These are phyloP conservation scores for Jacaranda mimosifolia DNA, from an alignment of 257 asterid genomes.

Conservation along the genomic window DNA sequence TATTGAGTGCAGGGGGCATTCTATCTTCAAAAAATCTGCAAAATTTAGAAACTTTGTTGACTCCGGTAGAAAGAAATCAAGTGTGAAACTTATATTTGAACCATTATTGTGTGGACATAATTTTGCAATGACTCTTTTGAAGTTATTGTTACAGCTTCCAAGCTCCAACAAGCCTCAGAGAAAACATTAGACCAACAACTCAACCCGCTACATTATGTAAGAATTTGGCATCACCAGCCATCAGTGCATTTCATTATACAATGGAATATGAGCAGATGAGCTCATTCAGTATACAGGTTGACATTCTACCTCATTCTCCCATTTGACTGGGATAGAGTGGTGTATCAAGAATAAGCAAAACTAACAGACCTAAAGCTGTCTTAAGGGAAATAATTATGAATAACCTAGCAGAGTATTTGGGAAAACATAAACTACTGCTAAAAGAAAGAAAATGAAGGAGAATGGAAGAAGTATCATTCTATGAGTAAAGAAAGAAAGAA, in stretches of 20 bases:
- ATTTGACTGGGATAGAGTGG: conserved; percentile 4
- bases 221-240: background rate
- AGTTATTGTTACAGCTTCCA: too few species aligned
- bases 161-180: background rate
- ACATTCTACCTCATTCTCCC: conserved; percentile 11
- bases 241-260: conserved; percentile 17
- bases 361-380: background rate
- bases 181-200: background rate
- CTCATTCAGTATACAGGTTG: conserved; percentile 6
- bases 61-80: too few species aligned
- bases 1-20: too few species aligned
- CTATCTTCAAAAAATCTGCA: too few species aligned
- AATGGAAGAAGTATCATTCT: background rate
- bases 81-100: too few species aligned
- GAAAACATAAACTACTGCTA: background rate
- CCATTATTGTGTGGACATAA: too few species aligned
- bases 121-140: too few species aligned
- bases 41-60: too few species aligned
- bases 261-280: background rate
- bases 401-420: background rate
- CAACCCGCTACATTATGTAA: background rate
- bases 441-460: background rate
- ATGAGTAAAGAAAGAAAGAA: background rate
- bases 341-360: background rate
- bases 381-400: conserved; percentile 15